Evolutionary conservation across 345 rosid species (phyloP).

Genomic region (Euphorbia peplus): DNA sequence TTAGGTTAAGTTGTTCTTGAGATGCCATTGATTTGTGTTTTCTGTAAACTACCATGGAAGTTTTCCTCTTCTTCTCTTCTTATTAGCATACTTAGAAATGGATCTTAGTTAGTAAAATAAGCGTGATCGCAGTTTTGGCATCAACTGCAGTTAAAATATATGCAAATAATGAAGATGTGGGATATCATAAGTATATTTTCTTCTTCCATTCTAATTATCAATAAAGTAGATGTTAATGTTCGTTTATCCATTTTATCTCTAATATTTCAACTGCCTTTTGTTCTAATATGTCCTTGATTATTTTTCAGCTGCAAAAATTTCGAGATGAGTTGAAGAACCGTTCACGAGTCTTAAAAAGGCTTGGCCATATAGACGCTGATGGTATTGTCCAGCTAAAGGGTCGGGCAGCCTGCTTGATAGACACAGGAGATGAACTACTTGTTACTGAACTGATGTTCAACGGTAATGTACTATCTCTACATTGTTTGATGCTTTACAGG

Average conservation of each 20-base stretch:
- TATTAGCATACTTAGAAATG: too few relatives aligned
- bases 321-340: conserved; percentile 93
- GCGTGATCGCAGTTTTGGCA: neutral
- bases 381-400: conserved; percentile 91
- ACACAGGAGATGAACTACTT: conserved; percentile 98
- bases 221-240: neutral
- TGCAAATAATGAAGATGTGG: neutral
- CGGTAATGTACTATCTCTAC: conserved; percentile 38
- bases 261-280: conserved; percentile 2
- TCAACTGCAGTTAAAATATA: neutral
- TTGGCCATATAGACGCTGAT: conserved; percentile 86
- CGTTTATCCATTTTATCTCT: neutral
- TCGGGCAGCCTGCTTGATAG: conserved; percentile 97
- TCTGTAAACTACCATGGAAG: neutral
- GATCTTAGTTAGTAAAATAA: too few relatives aligned
- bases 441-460: conserved; percentile 98
- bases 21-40: neutral
- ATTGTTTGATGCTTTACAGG: conserved; percentile 10
- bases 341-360: conserved; percentile 86
- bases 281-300: conserved; percentile 8
- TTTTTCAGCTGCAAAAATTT: conserved; percentile 83
- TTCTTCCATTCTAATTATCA: neutral
- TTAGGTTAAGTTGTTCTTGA: neutral
- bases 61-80: too few relatives aligned
- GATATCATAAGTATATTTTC: neutral